These are phyloP conservation scores for Sclerospora graminicola DNA, from an alignment of 352 stramenopile species.

Conservation along the genomic window DNA sequence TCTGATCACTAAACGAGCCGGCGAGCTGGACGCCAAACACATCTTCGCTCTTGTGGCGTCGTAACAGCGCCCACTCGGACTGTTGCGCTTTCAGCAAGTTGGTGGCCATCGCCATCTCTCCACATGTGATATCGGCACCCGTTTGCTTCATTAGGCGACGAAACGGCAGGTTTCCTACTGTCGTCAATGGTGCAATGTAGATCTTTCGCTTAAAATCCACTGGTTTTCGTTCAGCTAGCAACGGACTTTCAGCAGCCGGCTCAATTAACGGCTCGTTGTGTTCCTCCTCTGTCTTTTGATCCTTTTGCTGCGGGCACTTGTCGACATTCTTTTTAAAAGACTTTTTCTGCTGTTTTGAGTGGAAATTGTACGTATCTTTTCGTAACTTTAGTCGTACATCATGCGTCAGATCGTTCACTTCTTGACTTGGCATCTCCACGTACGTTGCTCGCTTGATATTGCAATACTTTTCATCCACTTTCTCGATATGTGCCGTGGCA, in stretches of 20 bases:
- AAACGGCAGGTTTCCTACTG: conserved; percentile 99
- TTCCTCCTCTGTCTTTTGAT: conserved; percentile 8
- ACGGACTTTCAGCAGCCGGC: conserved; percentile 28
- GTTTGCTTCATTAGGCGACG: conserved; percentile 95
- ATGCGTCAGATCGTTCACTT: conserved; percentile 82
- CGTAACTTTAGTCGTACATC: conserved; percentile 74
- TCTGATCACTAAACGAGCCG: conserved; percentile 87
- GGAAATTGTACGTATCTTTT: conserved; percentile 91
- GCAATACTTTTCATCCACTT: conserved; percentile 28
- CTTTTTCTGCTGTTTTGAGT: conserved; percentile 61
- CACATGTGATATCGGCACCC: conserved; percentile 98
- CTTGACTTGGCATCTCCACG: conserved; percentile 9
- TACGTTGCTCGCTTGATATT: conserved; percentile 37
- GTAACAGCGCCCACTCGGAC: conserved; percentile 96
- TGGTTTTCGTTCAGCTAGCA: conserved; percentile 76
- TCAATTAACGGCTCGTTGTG: conserved; percentile 12
- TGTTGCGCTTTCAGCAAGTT: conserved; percentile 91
- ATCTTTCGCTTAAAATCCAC: conserved; percentile 98
- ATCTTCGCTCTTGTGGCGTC: conserved; percentile 93
- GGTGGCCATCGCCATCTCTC: conserved; percentile 96
- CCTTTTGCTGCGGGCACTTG: conserved; percentile 24
- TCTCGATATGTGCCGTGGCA: conserved; percentile 76
- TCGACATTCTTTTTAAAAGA: conserved; percentile 29
- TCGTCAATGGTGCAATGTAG: conserved; percentile 98
- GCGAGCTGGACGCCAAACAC: conserved; percentile 98